phyloP scores from a whole-genome alignment of 176 grass and related monocot species.

The Otatea glauca region DNA sequence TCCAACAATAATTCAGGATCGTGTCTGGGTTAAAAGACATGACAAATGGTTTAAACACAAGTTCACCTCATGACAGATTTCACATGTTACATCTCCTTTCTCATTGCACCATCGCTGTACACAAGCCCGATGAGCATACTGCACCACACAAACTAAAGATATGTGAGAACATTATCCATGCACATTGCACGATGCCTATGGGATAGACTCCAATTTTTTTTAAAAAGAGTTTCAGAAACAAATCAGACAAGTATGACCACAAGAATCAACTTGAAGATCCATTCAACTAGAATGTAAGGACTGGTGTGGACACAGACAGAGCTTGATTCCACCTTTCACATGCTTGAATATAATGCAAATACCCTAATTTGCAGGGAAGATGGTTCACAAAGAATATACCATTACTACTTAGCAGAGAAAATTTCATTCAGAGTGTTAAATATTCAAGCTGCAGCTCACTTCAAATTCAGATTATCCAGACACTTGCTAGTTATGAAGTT shows the following conservation, averaged over 20 bases:
- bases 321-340: not conserved
- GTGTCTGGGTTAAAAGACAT: not conserved
- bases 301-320: not conserved
- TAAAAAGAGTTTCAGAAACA: constrained; percentile 26
- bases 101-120: constrained; percentile 96
- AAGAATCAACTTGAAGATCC: constrained; percentile 7
- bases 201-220: not conserved
- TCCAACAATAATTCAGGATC: constrained; percentile 40
- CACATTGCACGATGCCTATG: not conserved
- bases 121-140: constrained; percentile 92
- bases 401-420: not conserved
- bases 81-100: constrained; percentile 86
- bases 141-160: constrained; percentile 40
- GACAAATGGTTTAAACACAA: constrained; percentile 14
- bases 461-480: not conserved
- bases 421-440: not conserved
- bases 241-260: constrained; percentile 8
- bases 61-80: constrained; percentile 81
- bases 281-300: not conserved
- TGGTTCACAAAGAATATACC: constrained; percentile 13
- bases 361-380: not conserved
- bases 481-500: not conserved
- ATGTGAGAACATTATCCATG: constrained; percentile 38
- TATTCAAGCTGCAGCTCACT: not conserved
- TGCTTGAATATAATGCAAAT: constrained; percentile 29